Percentiles rank a stretch among this genome's conserved stretches.
Conservation (phyloP, 257 asterid species). For the Solanum tarijense region DNA sequence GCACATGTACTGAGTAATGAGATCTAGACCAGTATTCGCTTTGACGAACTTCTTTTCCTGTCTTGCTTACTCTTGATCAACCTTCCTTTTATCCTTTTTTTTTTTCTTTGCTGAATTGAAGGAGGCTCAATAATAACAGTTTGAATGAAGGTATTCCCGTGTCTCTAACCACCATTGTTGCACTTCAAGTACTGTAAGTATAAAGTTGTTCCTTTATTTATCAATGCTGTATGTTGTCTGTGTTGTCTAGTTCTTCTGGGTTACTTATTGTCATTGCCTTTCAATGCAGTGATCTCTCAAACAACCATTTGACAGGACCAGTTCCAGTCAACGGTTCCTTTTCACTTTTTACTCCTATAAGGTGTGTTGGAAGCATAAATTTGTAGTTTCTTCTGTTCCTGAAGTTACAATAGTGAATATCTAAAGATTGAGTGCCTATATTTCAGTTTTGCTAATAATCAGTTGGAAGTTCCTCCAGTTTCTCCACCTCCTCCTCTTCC, state of each 20-base stretch:
- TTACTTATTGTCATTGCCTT: slow-evolving; percentile 7
- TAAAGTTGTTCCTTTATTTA: neutral
- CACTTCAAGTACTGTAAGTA: slow-evolving; percentile 9
- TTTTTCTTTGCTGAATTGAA: neutral
- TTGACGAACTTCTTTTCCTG: neutral
- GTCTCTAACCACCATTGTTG: slow-evolving; percentile 1
- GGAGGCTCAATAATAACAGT: slow-evolving; percentile 4
- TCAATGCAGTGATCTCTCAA: slow-evolving; percentile 86
- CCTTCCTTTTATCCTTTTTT: neutral
- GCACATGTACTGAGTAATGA: neutral
- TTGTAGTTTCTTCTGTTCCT: neutral
- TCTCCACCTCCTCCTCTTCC: slow-evolving; percentile 67
- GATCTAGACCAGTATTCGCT: neutral
- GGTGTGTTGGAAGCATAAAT: slow-evolving; percentile 4
- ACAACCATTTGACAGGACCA: slow-evolving; percentile 49
- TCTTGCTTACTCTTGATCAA: neutral
- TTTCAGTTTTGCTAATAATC: slow-evolving; percentile 60
- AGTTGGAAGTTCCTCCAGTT: slow-evolving; percentile 39
- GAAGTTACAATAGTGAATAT: slow-evolving; percentile 7
- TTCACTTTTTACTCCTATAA: neutral
- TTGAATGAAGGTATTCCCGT: slow-evolving; percentile 3
- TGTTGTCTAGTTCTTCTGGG: neutral
- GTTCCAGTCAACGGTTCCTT: slow-evolving; percentile 84
- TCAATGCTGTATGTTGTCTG: neutral
- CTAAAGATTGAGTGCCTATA: slow-evolving; percentile 14